A percentile compares a stretch with the other conserved stretches of the same genome.
Conservation (phyloP, 129 eudicot species). For the Centaurea solstitialis region DNA sequence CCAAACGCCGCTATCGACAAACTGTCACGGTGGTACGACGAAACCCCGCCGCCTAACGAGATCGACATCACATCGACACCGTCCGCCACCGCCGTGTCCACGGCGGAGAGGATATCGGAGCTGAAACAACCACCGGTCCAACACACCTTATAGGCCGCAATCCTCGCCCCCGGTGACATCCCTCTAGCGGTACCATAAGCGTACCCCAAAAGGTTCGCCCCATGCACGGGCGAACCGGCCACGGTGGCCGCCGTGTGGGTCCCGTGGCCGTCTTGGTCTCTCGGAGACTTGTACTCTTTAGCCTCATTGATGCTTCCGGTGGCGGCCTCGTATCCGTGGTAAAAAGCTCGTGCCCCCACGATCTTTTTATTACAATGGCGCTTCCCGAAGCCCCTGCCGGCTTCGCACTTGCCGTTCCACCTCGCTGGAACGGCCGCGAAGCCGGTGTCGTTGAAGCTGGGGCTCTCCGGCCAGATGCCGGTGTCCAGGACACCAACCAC, state of each 20-base stretch:
- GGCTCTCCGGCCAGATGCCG: slow-evolving; percentile 97
- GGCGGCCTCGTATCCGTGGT: slow-evolving; percentile 81
- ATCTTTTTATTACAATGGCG: slow-evolving; percentile 68
- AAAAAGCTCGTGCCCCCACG: slow-evolving; percentile 78
- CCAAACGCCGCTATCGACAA: slow-evolving; percentile 83
- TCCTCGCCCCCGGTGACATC: slow-evolving; percentile 77
- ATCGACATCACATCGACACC: slow-evolving; percentile 84
- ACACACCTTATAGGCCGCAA: slow-evolving; percentile 92
- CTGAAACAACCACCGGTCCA: slow-evolving; percentile 94
- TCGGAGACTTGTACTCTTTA: slow-evolving; percentile 72
- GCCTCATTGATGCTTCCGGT: slow-evolving; percentile 70
- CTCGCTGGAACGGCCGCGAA: slow-evolving; percentile 45
- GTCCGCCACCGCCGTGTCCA: slow-evolving; percentile 79
- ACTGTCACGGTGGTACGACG: slow-evolving; percentile 76
- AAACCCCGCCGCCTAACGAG: slow-evolving; percentile 88
- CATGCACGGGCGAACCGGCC: slow-evolving; percentile 73
- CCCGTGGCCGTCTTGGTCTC: slow-evolving; percentile 96
- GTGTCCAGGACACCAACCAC: slow-evolving; percentile 85
- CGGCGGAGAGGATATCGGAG: slow-evolving; percentile 87
- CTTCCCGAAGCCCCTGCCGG: slow-evolving; percentile 59
- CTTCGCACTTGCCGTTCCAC: slow-evolving; percentile 82
- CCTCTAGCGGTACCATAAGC: slow-evolving; percentile 88
- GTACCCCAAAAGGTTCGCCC: slow-evolving; percentile 82
- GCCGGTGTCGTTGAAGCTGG: slow-evolving; percentile 79
- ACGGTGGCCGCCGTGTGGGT: slow-evolving; percentile 94